Evolutionary conservation across 768 basidiomycete species (phyloP), one percentile per base, ranked within the genome.

Genomic region (Gloeopeniophorella convolvens): DNA sequence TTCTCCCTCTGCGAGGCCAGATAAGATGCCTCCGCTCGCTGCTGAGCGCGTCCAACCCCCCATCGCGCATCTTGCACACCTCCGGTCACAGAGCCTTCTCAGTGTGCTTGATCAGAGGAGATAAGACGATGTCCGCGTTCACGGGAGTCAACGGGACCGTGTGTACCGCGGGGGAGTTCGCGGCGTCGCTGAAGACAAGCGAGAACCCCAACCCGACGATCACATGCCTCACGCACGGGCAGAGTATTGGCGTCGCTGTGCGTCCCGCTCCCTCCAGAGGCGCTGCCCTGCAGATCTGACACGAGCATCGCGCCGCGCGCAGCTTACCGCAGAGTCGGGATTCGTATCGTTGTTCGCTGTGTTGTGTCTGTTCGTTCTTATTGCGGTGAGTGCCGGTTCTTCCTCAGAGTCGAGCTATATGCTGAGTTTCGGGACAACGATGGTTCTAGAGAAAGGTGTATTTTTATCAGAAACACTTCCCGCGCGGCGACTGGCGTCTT

Each of bases 161-260:
- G 20, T 26, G 24, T 33, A 40, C 26, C 20, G 48, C 16, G 15
- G 27, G 31, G 41, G 27, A 33, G 31, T 31, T 30, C n/a, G n/a
- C n/a, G 12, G 6, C 3, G 11, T 45, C 30, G 10, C 4, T 32
- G 9, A 30, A n/a, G n/a, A 13, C n/a, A n/a, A n/a, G n/a, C n/a
- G n/a, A 18, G 21, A 6, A 4, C 13, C 3, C 10, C 15, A 15
- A 45, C 21, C 8, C 31, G 13, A 32, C 16, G 7, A 23, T 42
- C 21, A 21, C 15, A 13, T 66, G 65, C 42, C 51, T 69, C 24
- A 66, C 63, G 7, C 61, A 65, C 5, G 66, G 65, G 15, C 56
- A 70, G 42, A 66, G 64, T 46, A 69, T 70, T 42, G 69, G 66
- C 3, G 54, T 70, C 33, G 65, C 68, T 16, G 68, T 70, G 40